Conservation (phyloP, 2,329 filamentous ascomycete genomes). For the Colletotrichum theobromicola region DNA sequence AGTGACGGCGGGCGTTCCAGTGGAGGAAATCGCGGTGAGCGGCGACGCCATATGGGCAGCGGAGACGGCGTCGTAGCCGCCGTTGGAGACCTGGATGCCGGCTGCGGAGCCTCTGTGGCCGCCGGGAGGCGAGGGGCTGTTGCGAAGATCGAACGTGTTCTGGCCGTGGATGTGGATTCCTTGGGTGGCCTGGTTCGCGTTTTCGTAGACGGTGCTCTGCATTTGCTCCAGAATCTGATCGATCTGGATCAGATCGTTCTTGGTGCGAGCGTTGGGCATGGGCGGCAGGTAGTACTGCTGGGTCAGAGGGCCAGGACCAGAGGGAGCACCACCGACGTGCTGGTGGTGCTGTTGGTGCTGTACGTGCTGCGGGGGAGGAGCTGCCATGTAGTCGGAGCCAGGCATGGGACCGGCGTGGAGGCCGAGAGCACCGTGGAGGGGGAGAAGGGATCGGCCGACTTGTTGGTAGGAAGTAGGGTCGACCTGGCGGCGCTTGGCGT, state of each 20-base stretch:
- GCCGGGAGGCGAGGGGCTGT: constrained; percentile 58
- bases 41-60: constrained; percentile 67
- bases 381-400: constrained; percentile 59
- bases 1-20: constrained; percentile 77
- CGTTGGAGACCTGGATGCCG: constrained; percentile 37
- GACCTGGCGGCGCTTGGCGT: constrained; percentile 88
- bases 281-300: constrained; percentile 89
- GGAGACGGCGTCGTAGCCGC: constrained; percentile 47
- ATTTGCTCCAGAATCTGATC: constrained; percentile 96
- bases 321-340: constrained; percentile 59
- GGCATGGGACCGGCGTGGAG: constrained; percentile 58
- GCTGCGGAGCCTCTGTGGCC: constrained; percentile 40
- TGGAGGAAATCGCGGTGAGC: constrained; percentile 61
- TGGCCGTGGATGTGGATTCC: constrained; percentile 80
- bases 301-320: constrained; percentile 63
- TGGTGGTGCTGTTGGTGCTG: constrained; percentile 24
- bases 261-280: constrained; percentile 87
- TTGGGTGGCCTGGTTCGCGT: constrained; percentile 79
- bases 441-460: constrained; percentile 86
- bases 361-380: constrained; percentile 30
- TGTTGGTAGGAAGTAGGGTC: constrained; percentile 90
- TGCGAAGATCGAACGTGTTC: constrained; percentile 64
- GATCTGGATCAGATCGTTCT: constrained; percentile 91
- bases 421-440: constrained; percentile 74
- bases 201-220: constrained; percentile 95